A percentile compares a stretch with the other conserved stretches of the same genome.
Evolutionary conservation across 2,329 filamentous ascomycete genomes (phyloP).

Genomic region (Colletotrichum musicola): DNA sequence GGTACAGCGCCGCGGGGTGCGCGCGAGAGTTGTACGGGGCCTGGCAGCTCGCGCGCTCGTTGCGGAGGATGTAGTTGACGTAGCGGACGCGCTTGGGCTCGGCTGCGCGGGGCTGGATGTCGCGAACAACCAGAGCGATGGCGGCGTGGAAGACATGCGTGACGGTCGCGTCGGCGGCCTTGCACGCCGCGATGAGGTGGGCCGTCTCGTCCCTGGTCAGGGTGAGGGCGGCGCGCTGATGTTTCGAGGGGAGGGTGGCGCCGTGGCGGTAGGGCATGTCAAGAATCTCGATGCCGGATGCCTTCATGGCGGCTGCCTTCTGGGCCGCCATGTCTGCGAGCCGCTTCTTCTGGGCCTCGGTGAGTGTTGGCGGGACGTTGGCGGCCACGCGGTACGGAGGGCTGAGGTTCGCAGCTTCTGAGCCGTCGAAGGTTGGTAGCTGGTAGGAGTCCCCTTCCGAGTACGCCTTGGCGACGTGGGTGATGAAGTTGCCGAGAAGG

Average conservation of each 20-base stretch:
- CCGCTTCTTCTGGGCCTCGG: conserved; percentile 34
- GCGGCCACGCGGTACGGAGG: conserved; percentile 46
- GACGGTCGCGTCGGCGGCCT: conserved; percentile 41
- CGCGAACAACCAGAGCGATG: conserved; percentile 46
- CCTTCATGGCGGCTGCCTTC: conserved; percentile 12
- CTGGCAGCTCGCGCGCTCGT: conserved; percentile 45
- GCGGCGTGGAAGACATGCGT: conserved; percentile 51
- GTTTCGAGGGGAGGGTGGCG: conserved; percentile 37
- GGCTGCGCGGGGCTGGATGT: conserved; percentile 38
- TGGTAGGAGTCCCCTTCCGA: conserved; percentile 25
- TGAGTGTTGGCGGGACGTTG: conserved; percentile 36
- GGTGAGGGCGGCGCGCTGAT: conserved; percentile 44
- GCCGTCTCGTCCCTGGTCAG: conserved; percentile 40
- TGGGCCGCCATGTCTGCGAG: conserved; percentile 33
- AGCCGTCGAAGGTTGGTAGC: conserved; percentile 40
- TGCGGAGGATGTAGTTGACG: conserved; percentile 49
- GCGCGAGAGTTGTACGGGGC: conserved; percentile 42
- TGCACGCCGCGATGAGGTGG: conserved; percentile 40
- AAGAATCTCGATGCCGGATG: conserved; percentile 21
- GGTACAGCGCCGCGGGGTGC: conserved; percentile 47
- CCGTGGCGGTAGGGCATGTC: conserved; percentile 43
- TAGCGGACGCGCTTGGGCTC: conserved; percentile 42
- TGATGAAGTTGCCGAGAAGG: conserved; percentile 48
- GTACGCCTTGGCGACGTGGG: conserved; percentile 43
- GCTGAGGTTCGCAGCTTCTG: conserved; percentile 42